Evolutionary conservation across 805 yeast genomes (phyloP).

Genomic region (Myxozyma vanderwaltii): DNA sequence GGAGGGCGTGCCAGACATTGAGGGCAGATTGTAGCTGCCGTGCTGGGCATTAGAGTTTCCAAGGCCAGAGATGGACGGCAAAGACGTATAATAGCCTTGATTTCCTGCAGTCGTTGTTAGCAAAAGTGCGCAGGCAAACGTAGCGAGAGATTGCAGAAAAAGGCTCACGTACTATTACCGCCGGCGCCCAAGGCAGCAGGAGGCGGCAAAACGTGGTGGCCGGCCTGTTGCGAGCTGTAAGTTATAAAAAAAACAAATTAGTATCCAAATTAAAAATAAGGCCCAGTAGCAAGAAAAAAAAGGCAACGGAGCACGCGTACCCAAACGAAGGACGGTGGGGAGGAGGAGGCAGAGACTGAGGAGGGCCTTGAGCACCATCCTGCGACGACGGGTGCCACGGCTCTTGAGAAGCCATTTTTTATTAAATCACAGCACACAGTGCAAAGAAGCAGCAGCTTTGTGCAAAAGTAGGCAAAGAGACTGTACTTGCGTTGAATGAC

Average conservation of each 20-base stretch:
- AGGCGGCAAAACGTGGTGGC: slow-evolving; percentile 44
- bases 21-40: slow-evolving; percentile 29
- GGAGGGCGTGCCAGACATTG: slow-evolving; percentile 38
- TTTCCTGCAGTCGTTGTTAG: slow-evolving; percentile 19
- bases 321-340: slow-evolving; percentile 39
- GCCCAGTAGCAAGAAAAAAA: background rate
- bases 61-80: slow-evolving; percentile 40
- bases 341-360: slow-evolving; percentile 30
- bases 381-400: slow-evolving; percentile 31
- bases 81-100: slow-evolving; percentile 37
- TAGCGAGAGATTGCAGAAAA: background rate
- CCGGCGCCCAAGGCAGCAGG: slow-evolving; percentile 38
- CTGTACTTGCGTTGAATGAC: background rate
- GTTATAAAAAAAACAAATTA: background rate
- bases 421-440: background rate
- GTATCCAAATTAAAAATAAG: background rate
- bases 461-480: background rate
- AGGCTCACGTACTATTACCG: slow-evolving; percentile 18
- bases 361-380: slow-evolving; percentile 28
- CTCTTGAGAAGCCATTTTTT: slow-evolving; percentile 21
- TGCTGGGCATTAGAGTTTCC: slow-evolving; percentile 33
- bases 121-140: background rate
- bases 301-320: slow-evolving; percentile 31
- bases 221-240: slow-evolving; percentile 35
- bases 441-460: background rate